A percentile compares a stretch with the other conserved stretches of the same genome.
Conservation (phyloP, 1,284 basidiomycete genomes). For the Tylopilus orsonianus region DNA sequence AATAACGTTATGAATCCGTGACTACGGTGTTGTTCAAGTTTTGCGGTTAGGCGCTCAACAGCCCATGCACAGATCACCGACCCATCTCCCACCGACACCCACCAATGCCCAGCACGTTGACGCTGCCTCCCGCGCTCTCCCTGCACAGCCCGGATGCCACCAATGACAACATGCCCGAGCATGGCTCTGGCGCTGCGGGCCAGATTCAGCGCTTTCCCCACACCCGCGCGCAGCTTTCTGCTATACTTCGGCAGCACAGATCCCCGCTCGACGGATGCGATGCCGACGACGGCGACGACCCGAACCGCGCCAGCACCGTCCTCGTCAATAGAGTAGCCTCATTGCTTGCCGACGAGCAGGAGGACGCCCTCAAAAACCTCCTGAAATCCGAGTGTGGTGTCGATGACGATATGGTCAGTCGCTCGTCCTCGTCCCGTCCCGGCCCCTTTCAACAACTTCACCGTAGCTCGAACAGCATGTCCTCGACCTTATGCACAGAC, state of each 20-base stretch:
- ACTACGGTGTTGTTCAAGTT: constrained; percentile 18
- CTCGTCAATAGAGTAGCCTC: constrained; percentile 70
- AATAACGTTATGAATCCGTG: constrained; percentile 30
- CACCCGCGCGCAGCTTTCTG: constrained; percentile 72
- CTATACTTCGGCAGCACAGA: constrained; percentile 70
- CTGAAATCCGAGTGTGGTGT: constrained; percentile 71
- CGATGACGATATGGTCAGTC: constrained; percentile 70
- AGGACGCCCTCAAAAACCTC: constrained; percentile 78
- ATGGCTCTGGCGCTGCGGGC: constrained; percentile 9
- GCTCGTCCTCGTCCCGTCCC: constrained; percentile 9
- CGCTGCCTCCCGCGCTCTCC: constrained; percentile 23
- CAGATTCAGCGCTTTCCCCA: constrained; percentile 64
- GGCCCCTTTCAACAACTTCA: constrained; percentile 14
- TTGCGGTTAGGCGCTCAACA: constrained; percentile 21
- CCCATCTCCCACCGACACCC: constrained; percentile 18
- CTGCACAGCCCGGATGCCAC: constrained; percentile 7
- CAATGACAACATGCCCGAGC: constrained; percentile 25
- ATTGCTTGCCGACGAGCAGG: constrained; percentile 77
- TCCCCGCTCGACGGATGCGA: constrained; percentile 50
- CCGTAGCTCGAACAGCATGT: constrained; percentile 72
- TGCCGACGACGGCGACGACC: constrained; percentile 59
- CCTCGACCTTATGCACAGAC: constrained; percentile 84
- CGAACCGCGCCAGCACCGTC: constrained; percentile 48
- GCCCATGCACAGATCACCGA: constrained; percentile 27
- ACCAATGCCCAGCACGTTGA: constrained; percentile 29